These are phyloP conservation scores for Chimonanthus praecox DNA, from an alignment of 164 flowering plant species.

Conservation along the genomic window DNA sequence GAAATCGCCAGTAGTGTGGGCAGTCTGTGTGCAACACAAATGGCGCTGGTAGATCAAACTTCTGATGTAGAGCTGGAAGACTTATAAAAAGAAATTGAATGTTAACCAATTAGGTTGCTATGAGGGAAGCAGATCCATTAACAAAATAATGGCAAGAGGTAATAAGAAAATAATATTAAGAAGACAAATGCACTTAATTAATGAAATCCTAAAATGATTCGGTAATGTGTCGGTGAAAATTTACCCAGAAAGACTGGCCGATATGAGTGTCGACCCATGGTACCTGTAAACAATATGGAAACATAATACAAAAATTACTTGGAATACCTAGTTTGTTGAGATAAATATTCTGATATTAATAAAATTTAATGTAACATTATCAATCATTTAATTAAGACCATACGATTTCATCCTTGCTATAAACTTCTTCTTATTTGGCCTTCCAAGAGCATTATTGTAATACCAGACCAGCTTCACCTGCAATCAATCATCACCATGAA, in stretches of 20 bases:
- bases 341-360: background rate
- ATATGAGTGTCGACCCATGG: slow-evolving; percentile 91
- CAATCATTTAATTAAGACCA: slow-evolving; percentile 9
- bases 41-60: slow-evolving; percentile 90
- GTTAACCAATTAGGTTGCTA: slow-evolving; percentile 2
- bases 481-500: slow-evolving; percentile 4
- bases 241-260: slow-evolving; percentile 98
- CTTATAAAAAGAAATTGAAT: slow-evolving; percentile 27
- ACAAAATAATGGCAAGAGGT: background rate
- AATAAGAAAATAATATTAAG: background rate
- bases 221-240: background rate
- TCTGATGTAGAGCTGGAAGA: slow-evolving; percentile 87
- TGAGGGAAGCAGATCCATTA: background rate
- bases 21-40: slow-evolving; percentile 95
- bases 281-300: slow-evolving; percentile 48
- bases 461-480: slow-evolving; percentile 99
- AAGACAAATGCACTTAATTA: background rate
- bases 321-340: slow-evolving; percentile 2
- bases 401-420: slow-evolving; percentile 92
- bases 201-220: background rate
- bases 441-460: slow-evolving; percentile 93
- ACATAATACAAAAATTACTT: slow-evolving; percentile 6
- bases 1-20: slow-evolving; percentile 97
- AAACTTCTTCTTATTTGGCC: slow-evolving; percentile 92
- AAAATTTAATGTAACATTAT: background rate